phyloP scores from a whole-genome alignment of 805 yeast genomes.

The Ogataea naganishii region DNA sequence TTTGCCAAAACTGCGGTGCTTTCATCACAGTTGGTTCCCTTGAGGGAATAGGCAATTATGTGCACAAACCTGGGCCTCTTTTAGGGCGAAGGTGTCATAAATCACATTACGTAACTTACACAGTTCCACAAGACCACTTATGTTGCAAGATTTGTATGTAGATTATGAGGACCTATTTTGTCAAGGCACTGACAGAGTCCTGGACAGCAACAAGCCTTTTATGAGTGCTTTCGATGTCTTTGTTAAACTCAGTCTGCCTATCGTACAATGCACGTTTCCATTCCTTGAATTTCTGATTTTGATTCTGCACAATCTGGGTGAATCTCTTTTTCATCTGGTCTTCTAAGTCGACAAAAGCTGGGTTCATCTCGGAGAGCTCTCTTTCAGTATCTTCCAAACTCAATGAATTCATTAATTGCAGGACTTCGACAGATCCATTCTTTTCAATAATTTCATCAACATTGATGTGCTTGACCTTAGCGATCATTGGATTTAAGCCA shows the following conservation, averaged over 20 bases:
- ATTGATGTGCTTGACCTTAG: no score
- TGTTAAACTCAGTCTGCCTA: conserved; percentile 48
- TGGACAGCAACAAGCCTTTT: conserved; percentile 28
- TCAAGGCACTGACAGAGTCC: conserved; percentile 6
- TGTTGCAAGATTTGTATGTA: no score
- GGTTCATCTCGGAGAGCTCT: conserved; percentile 32
- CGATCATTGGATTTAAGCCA: no score
- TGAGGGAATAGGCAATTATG: no score
- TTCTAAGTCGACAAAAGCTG: conserved; percentile 37
- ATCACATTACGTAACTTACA: no score
- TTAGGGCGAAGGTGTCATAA: no score
- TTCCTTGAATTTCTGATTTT: conserved; percentile 50
- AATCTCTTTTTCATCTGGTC: conserved; percentile 33
- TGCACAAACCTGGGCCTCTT: no score
- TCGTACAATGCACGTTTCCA: conserved; percentile 51
- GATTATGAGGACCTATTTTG: background rate
- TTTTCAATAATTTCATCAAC: conserved; percentile 20
- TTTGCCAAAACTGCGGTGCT: no score
- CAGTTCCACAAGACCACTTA: no score
- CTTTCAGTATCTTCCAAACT: conserved; percentile 29
- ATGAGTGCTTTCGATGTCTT: conserved; percentile 39
- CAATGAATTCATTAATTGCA: conserved; percentile 28
- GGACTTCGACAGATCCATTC: conserved; percentile 24
- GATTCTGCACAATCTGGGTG: conserved; percentile 32
- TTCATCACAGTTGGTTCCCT: no score